These are phyloP conservation scores for Arthrobotrys sinensis DNA, from an alignment of 2,329 filamentous ascomycete genomes.

Conservation along the genomic window DNA sequence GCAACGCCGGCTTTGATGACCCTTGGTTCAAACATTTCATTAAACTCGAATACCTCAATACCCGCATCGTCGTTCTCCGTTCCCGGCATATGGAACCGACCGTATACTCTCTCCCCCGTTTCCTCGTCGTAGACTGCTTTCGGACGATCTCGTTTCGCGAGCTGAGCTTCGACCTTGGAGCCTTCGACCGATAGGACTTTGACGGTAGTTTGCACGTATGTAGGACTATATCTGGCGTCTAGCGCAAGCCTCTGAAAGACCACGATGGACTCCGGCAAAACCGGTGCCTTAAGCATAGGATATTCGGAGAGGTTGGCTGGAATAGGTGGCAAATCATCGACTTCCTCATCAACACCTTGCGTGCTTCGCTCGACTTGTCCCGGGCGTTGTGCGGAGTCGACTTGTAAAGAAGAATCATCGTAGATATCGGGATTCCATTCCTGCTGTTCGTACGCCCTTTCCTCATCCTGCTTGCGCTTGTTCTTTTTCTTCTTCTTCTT, in stretches of 20 bases:
- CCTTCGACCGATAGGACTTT: constrained; percentile 61
- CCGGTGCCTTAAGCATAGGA: constrained; percentile 57
- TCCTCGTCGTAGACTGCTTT: constrained; percentile 61
- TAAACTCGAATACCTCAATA: constrained; percentile 29
- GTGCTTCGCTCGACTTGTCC: constrained; percentile 45
- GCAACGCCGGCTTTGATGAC: constrained; percentile 45
- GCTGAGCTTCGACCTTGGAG: constrained; percentile 32
- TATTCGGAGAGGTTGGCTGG: constrained; percentile 62
- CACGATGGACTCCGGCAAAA: constrained; percentile 62
- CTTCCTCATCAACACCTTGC: constrained; percentile 54
- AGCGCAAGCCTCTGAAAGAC: constrained; percentile 62
- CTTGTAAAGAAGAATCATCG: constrained; percentile 61
- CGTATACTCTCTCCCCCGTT: constrained; percentile 63
- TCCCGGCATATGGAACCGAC: constrained; percentile 64
- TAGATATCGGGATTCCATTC: constrained; percentile 57
- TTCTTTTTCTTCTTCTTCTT: constrained; percentile 60
- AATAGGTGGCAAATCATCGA: constrained; percentile 62
- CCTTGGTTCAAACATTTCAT: constrained; percentile 31
- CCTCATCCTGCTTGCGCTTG: constrained; percentile 37
- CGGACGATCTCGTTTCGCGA: constrained; percentile 62
- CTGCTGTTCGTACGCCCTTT: constrained; percentile 16
- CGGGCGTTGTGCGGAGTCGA: constrained; percentile 47
- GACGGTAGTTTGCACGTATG: constrained; percentile 62
- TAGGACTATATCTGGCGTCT: constrained; percentile 60
- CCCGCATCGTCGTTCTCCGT: constrained; percentile 61